Conservation (phyloP, 1,284 basidiomycete genomes). For the Ustilago crameri region DNA sequence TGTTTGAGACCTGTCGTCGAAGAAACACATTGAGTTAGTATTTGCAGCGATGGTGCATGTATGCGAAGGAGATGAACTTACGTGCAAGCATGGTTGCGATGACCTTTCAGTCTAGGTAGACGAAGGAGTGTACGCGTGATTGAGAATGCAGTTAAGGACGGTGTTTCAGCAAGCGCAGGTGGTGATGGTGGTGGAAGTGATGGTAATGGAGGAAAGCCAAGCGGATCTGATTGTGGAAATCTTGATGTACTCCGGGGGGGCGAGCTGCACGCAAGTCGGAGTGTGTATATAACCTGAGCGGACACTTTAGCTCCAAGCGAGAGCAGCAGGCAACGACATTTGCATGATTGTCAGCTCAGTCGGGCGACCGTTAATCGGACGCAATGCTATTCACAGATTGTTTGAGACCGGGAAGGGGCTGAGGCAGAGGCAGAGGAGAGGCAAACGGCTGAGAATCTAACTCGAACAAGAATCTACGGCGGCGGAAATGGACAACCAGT, state of each 20-base stretch:
- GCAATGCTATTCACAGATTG: too few species aligned
- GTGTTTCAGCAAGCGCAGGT: not conserved
- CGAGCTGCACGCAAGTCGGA: slow-evolving; percentile 16
- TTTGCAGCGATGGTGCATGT: not conserved
- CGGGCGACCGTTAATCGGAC: not conserved
- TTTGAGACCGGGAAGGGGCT: not conserved
- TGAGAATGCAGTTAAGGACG: not conserved
- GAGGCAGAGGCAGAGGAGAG: not conserved
- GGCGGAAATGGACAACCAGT: slow-evolving; percentile 23
- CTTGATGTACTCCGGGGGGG: not conserved
- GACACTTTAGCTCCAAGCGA: slow-evolving; percentile 17
- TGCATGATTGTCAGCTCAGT: not conserved
- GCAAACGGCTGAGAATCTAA: not conserved
- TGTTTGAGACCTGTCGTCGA: slow-evolving; percentile 34
- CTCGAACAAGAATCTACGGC: slow-evolving; percentile 27
- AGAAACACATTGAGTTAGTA: not conserved
- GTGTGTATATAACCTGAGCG: slow-evolving; percentile 40
- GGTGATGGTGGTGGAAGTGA: slow-evolving; percentile 6
- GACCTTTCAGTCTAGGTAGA: slow-evolving; percentile 3
- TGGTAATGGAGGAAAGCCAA: not conserved
- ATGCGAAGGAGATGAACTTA: slow-evolving; percentile 13
- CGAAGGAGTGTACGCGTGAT: not conserved
- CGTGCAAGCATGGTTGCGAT: slow-evolving; percentile 23
- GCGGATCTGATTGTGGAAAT: not conserved
- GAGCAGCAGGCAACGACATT: not conserved